Evolutionary conservation across 2,329 filamentous ascomycete genomes (phyloP), one percentile per base, ranked within the genome.

Genomic region (Fusarium fujikuroi): DNA sequence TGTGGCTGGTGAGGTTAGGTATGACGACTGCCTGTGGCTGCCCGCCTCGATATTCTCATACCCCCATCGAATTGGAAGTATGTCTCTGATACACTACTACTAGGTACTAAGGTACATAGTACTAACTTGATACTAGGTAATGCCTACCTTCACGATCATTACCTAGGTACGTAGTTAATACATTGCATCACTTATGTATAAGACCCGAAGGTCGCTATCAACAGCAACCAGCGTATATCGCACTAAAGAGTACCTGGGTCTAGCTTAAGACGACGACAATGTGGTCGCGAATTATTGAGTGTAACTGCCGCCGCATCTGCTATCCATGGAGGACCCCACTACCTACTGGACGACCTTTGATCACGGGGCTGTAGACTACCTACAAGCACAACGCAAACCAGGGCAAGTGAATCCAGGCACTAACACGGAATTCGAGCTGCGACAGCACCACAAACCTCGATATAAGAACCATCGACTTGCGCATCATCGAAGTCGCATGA

Each of bases 21-120:
- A 73, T 73, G 70, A 73, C 70, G 70, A 73, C 23, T 42, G 32
- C n/a, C 25, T 59, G 70, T 73, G 70, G 70, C 70, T 67, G 47
- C 28, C 14, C n/a, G 9, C 63, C 52, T 66, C 36, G 36, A 25
- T 50, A 52, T 52, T 43, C 39, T 50, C 50, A 69, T 58, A 62
- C 30, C 14, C 8, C 9, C 16, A 21, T 40, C 8, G 28, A 30
- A n/a, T n/a, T n/a, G n/a, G n/a, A 30, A 30, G 28, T 30, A 30
- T 9, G 15, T 40, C n/a, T 30, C n/a, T 25, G 7, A 16, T 14
- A n/a, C 14, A 36, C 30, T 28, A 47, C 37, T 32, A 30, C 28
- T 30, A 30, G 28, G 28, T 30, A 30, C 28, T 30, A 30, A 30
- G 28, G 28, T 32, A 32, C 32, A 32, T 32, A 32, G 32, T 32